These are phyloP conservation scores for Excoecaria agallocha DNA, from an alignment of 345 rosid species.

Conservation along the genomic window DNA sequence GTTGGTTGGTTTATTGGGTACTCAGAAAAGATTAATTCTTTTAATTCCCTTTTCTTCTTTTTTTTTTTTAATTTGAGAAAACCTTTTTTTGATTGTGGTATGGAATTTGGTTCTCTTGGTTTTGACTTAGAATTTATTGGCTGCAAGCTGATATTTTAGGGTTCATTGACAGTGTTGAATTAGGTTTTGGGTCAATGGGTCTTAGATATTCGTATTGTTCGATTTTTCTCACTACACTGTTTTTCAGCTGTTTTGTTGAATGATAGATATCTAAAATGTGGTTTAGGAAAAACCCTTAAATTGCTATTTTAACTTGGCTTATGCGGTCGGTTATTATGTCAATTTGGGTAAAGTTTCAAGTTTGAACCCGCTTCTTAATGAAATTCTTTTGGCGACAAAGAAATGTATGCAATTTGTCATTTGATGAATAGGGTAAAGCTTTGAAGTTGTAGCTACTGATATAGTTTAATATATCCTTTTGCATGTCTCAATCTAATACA, in stretches of 20 bases:
- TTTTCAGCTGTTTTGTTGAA: background rate
- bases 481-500: no score
- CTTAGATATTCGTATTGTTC: background rate
- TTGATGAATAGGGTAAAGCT: no score
- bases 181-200: slow-evolving; percentile 8
- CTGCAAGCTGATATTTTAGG: background rate
- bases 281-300: background rate
- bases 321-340: background rate
- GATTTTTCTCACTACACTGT: background rate
- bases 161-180: background rate
- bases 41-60: background rate
- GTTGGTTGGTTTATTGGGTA: background rate
- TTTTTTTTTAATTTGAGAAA: background rate
- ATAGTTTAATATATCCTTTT: no score
- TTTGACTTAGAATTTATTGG: background rate
- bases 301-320: background rate
- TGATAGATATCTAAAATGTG: background rate
- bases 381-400: no score
- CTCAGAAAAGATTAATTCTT: background rate
- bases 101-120: slow-evolving; percentile 3
- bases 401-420: no score
- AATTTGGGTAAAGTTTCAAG: background rate
- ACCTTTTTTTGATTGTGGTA: background rate
- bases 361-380: no score
- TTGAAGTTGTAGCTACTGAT: no score